Base-by-base conservation (phyloP, 2,329 filamentous ascomycete genomes). In the Hypoxylon sp. region DNA sequence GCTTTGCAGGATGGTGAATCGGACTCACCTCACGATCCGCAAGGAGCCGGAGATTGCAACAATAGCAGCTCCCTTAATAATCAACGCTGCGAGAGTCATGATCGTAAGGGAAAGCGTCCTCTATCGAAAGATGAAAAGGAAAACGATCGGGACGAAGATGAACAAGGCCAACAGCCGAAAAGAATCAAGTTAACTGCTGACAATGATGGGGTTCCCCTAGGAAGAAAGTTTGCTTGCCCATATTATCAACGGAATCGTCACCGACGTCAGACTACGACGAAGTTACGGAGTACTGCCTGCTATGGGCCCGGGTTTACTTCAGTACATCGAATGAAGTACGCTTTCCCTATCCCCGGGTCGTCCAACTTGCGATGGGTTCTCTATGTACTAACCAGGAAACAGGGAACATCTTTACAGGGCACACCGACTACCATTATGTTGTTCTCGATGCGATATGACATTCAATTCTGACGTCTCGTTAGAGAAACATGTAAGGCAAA, bases 401-500 rank as follows among this genome's bases (percentile, higher is more conserved):
- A 47, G 44, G 44, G 44, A 47, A 15, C 44, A 47, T 47, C 44
- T 47, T 47, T 24, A 21, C 44, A 24, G 44, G 44, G 44, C 44
- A 47, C 44, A 47, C 13, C 21, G 10, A 7, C 24, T 29, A 29
- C 24, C 37, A 29, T 35, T 27, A 19, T 35, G 5, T 58, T 63
- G 61, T n/a, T 19, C 46, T 32, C 46, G 53, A n/a, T 64, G 61
- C 19, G 39, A 64, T 24, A 21, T n/a, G 7, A 17, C 15, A 37
- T 29, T 58, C 15, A 39, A 52, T 13, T 52, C 53, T 2, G 47
- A 51, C 24, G 3, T 29, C 19, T 57, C 60, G 3, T 46, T 64
- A 19, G 29, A 58, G 5, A 46, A 17, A 8, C 53, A 64, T 29
- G 52, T 35, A 13, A 64, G 47, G 31, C 53, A 64, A 6, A 29